Conservation (phyloP, 129 eudicot species). For the Calendula officinalis region DNA sequence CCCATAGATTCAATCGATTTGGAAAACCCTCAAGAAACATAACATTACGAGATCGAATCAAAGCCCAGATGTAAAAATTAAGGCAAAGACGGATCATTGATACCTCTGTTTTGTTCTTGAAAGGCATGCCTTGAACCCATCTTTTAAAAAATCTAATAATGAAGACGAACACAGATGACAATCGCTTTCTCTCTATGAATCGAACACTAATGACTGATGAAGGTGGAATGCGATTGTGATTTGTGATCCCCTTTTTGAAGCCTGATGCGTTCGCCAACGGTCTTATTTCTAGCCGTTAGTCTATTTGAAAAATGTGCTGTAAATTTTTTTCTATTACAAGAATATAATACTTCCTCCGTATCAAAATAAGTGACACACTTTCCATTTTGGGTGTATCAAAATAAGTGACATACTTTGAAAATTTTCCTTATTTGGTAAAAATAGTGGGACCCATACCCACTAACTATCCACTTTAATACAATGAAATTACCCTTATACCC, state of each 20-base stretch:
- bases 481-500: too few relatives aligned
- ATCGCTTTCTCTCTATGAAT: not conserved
- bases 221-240: not conserved
- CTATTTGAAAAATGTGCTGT: slow-evolving; percentile 4
- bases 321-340: not conserved
- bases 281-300: slow-evolving; percentile 30
- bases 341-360: too few relatives aligned
- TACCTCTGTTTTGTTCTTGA: slow-evolving; percentile 68
- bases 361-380: too few relatives aligned
- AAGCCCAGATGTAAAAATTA: too few relatives aligned
- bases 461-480: too few relatives aligned
- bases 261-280: slow-evolving; percentile 24
- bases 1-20: too few relatives aligned
- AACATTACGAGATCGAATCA: not conserved
- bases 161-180: not conserved
- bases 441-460: too few relatives aligned
- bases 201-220: too few relatives aligned
- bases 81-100: not conserved
- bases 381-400: too few relatives aligned
- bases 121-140: slow-evolving; percentile 61
- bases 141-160: not conserved
- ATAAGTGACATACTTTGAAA: too few relatives aligned
- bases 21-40: not conserved
- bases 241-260: slow-evolving; percentile 30
- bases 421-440: too few relatives aligned